Evolutionary conservation across 2,329 filamentous ascomycete genomes (phyloP).

Genomic region (Emergomyces pasteurianus): DNA sequence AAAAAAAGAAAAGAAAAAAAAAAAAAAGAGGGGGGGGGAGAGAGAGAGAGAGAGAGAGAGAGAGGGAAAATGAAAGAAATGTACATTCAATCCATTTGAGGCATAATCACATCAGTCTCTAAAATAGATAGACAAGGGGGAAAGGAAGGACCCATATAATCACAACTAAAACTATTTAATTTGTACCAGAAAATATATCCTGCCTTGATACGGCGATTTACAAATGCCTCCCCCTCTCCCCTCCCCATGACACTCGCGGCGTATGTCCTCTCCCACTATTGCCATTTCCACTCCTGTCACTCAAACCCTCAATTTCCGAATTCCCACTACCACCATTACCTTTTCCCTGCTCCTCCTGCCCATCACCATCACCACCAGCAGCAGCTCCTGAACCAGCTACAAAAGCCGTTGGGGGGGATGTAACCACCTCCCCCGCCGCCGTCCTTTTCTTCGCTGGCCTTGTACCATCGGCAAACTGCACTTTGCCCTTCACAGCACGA

Average conservation of each 20-base stretch:
- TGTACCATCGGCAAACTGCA: slow-evolving; percentile 24
- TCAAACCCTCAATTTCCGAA: not conserved
- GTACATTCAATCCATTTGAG: not conserved
- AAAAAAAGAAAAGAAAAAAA: not conserved
- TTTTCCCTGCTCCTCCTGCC: not conserved
- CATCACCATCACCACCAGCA: slow-evolving; percentile 5
- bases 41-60: not conserved
- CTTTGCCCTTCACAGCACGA: slow-evolving; percentile 16
- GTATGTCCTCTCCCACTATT: slow-evolving; percentile 5
- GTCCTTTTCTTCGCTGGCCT: slow-evolving; percentile 16
- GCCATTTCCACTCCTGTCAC: slow-evolving; percentile 8
- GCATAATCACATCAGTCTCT: not conserved
- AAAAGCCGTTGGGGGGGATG: not conserved
- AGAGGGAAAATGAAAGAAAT: not conserved
- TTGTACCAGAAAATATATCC: not conserved
- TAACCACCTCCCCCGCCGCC: slow-evolving; percentile 7
- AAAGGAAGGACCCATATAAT: not conserved
- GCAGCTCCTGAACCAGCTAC: not conserved
- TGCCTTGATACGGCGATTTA: not conserved
- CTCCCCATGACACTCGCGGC: slow-evolving; percentile 6
- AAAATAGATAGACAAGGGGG: slow-evolving; percentile 1
- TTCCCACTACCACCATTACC: slow-evolving; percentile 9
- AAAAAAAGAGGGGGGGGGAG: too few species aligned
- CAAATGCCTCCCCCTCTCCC: slow-evolving; percentile 2
- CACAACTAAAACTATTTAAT: not conserved